Evolutionary conservation across 352 stramenopile species (phyloP).

Genomic region (Phytophthora palmivora): DNA sequence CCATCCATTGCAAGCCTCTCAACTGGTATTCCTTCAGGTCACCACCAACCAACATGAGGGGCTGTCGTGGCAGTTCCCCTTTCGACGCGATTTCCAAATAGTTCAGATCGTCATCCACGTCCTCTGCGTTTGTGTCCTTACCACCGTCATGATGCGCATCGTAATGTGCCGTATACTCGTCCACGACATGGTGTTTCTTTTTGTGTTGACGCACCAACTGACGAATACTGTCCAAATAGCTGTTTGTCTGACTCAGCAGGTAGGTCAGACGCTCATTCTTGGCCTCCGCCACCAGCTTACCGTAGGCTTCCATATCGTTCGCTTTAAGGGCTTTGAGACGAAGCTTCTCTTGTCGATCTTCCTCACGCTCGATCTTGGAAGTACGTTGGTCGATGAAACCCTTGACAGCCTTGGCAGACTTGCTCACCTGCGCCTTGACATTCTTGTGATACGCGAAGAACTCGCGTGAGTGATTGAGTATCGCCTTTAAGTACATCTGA

Average conservation of each 20-base stretch:
- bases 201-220: constrained; percentile 92
- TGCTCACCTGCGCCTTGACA: constrained; percentile 73
- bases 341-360: constrained; percentile 89
- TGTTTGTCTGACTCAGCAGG: constrained; percentile 96
- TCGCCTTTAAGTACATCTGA: constrained; percentile 81
- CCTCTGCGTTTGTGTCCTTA: constrained; percentile 32
- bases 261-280: constrained; percentile 98
- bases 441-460: constrained; percentile 91
- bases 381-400: constrained; percentile 78
- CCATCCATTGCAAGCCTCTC: constrained; percentile 99
- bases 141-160: constrained; percentile 43
- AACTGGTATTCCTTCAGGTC: constrained; percentile 98
- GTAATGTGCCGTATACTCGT: constrained; percentile 49
- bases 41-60: constrained; percentile 95
- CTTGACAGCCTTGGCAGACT: constrained; percentile 76
- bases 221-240: constrained; percentile 96
- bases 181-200: constrained; percentile 76
- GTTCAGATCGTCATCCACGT: constrained; percentile 82
- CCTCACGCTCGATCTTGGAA: constrained; percentile 83
- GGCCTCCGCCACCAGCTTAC: constrained; percentile 96
- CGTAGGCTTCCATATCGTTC: constrained; percentile 99
- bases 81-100: constrained; percentile 88
- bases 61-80: constrained; percentile 91
- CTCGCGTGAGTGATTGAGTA: constrained; percentile 86
- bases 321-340: constrained; percentile 91